Conservation (phyloP, 2,329 filamentous ascomycete species). For the Orbilia quercus region DNA sequence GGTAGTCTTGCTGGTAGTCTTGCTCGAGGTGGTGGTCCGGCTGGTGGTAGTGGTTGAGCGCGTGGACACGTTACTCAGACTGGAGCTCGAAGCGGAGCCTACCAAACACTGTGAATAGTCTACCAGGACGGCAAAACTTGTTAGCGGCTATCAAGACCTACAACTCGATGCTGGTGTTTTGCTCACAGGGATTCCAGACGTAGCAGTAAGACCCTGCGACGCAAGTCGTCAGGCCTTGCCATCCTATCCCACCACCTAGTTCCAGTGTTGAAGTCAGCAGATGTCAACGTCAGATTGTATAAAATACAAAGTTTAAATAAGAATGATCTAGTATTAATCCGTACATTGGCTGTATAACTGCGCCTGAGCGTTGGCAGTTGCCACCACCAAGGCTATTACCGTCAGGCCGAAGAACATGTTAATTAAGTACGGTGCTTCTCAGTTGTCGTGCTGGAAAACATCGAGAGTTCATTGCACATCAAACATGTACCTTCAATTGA, state of each 20-base stretch:
- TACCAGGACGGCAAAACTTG: neutral
- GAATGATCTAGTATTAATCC: neutral
- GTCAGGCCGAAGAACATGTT: slow-evolving; percentile 27
- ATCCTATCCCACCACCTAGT: slow-evolving; percentile 41
- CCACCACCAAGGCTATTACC: slow-evolving; percentile 18
- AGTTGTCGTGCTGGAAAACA: neutral
- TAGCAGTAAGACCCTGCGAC: slow-evolving; percentile 31
- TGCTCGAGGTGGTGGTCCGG: slow-evolving; percentile 8
- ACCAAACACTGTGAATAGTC: slow-evolving; percentile 55
- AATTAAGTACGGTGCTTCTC: neutral
- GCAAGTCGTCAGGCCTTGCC: slow-evolving; percentile 20
- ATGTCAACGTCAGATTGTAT: neutral
- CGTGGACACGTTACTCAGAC: neutral
- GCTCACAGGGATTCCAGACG: slow-evolving; percentile 32
- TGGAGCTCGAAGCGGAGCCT: slow-evolving; percentile 32
- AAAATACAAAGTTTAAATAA: neutral
- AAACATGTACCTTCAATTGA: too few species aligned
- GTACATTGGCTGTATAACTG: slow-evolving; percentile 31
- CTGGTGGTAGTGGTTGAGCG: slow-evolving; percentile 1
- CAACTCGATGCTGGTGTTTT: neutral
- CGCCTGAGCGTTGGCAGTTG: slow-evolving; percentile 23
- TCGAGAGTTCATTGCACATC: too few species aligned
- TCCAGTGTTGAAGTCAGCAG: neutral
- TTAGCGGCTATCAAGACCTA: neutral
- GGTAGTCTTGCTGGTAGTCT: neutral